Evolutionary conservation across 345 rosid species (phyloP).

Genomic region (Nephelium lappaceum): DNA sequence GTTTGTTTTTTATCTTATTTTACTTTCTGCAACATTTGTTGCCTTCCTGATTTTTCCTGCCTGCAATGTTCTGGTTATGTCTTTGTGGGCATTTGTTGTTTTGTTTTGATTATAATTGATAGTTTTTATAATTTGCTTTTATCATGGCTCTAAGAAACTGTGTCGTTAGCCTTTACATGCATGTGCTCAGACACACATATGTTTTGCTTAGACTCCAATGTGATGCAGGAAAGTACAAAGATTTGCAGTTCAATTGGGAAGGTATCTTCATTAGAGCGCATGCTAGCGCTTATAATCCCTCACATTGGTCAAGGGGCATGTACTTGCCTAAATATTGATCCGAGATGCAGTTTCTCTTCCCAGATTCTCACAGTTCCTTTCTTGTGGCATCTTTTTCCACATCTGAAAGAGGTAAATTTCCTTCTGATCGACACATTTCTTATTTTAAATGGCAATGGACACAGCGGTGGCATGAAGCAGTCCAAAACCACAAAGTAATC

Average conservation of each 20-base stretch:
- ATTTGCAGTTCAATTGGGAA: conserved; percentile 29
- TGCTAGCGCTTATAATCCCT: conserved; percentile 55
- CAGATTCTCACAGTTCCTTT: conserved; percentile 90
- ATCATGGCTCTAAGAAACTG: conserved; percentile 11
- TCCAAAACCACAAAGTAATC: background rate
- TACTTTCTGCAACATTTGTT: background rate
- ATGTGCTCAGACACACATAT: conserved; percentile 13
- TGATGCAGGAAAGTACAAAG: conserved; percentile 61
- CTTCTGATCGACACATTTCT: conserved; percentile 9
- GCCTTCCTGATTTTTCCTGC: background rate
- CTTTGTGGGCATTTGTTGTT: no score
- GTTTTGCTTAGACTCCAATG: conserved; percentile 7
- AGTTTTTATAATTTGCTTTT: background rate
- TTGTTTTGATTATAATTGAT: no score
- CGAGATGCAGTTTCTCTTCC: conserved; percentile 71
- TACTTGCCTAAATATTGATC: conserved; percentile 66
- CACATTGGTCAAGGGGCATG: conserved; percentile 72
- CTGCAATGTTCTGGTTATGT: background rate
- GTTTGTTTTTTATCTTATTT: background rate
- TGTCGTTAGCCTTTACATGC: conserved; percentile 15
- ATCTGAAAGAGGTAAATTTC: conserved; percentile 66
- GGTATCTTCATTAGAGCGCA: conserved; percentile 61
- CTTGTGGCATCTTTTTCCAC: conserved; percentile 80
- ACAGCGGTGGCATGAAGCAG: background rate
- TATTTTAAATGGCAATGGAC: background rate